Percentiles rank a stretch among this genome's conserved stretches.
Evolutionary conservation across 2,329 filamentous ascomycete genomes (phyloP).

Genomic region (Dactylellina haptotyla): DNA sequence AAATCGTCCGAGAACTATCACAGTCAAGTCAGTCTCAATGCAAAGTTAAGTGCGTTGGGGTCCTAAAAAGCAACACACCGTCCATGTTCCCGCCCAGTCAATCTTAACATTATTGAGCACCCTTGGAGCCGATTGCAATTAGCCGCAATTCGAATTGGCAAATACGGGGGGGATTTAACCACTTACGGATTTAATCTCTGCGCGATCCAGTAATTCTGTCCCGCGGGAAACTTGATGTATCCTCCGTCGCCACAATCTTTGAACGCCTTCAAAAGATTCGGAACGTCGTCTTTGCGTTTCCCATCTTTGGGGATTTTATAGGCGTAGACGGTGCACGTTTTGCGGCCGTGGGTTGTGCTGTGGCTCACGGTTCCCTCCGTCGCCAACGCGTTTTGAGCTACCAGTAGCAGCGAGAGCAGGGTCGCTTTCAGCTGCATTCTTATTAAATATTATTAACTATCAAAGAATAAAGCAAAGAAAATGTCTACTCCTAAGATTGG

Average conservation of each 20-base stretch:
- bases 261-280: slow-evolving; percentile 55
- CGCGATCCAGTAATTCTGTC: slow-evolving; percentile 66
- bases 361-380: slow-evolving; percentile 10
- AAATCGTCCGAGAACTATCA: slow-evolving; percentile 65
- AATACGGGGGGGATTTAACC: not conserved
- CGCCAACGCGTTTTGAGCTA: not conserved
- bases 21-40: not conserved
- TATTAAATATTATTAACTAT: slow-evolving; percentile 7
- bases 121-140: not conserved
- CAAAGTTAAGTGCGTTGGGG: slow-evolving; percentile 10
- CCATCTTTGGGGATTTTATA: slow-evolving; percentile 4
- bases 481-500: no score
- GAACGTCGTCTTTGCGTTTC: slow-evolving; percentile 18
- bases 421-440: slow-evolving; percentile 10
- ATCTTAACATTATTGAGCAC: slow-evolving; percentile 66
- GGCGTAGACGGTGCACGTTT: slow-evolving; percentile 26
- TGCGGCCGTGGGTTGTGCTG: slow-evolving; percentile 26
- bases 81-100: slow-evolving; percentile 68
- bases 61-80: slow-evolving; percentile 58
- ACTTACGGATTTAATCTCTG: slow-evolving; percentile 64
- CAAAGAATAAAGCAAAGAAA: not conserved
- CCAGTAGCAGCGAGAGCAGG: slow-evolving; percentile 8
- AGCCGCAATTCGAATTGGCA: not conserved
- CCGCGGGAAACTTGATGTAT: slow-evolving; percentile 66
- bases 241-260: slow-evolving; percentile 61